phyloP scores from a whole-genome alignment of 306 rosid species.

The Astragalus glycyphyllos region DNA sequence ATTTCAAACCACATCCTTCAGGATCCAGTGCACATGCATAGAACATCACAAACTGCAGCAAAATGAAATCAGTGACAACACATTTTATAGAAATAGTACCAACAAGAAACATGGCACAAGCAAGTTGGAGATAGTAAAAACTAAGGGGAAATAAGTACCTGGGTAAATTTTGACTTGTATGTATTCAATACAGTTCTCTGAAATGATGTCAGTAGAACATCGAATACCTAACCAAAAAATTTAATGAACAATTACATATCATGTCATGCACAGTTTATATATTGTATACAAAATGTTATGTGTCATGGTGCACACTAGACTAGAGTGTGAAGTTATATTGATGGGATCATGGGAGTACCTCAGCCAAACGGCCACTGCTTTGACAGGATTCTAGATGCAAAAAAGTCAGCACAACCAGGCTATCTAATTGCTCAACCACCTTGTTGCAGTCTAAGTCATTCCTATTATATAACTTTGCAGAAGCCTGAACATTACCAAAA shows the following conservation, averaged over 20 bases:
- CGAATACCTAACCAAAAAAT: constrained; percentile 63
- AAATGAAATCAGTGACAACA: constrained; percentile 15
- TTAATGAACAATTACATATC: constrained; percentile 17
- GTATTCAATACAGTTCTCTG: constrained; percentile 73
- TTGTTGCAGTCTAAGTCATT: constrained; percentile 51
- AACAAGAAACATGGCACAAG: constrained; percentile 9
- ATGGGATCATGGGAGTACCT: constrained; percentile 67
- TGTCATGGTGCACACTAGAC: background rate
- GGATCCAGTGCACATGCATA: constrained; percentile 90
- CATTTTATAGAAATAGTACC: constrained; percentile 16
- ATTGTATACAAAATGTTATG: background rate
- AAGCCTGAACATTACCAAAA: constrained; percentile 52
- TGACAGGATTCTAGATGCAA: constrained; percentile 82
- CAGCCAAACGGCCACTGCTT: constrained; percentile 65
- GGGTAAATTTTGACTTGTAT: constrained; percentile 89
- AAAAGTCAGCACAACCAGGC: constrained; percentile 67
- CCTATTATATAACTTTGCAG: constrained; percentile 54
- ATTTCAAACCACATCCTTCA: constrained; percentile 70
- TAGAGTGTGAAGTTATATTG: background rate
- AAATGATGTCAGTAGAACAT: constrained; percentile 67
- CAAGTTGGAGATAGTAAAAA: constrained; percentile 3
- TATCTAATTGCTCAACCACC: constrained; percentile 74
- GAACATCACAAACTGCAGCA: constrained; percentile 83
- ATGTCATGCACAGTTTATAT: background rate
- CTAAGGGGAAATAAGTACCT: constrained; percentile 53